Evolutionary conservation across 225 moss, liverwort and hornwort species (phyloP).

Genomic region (Climacium dendroides): DNA sequence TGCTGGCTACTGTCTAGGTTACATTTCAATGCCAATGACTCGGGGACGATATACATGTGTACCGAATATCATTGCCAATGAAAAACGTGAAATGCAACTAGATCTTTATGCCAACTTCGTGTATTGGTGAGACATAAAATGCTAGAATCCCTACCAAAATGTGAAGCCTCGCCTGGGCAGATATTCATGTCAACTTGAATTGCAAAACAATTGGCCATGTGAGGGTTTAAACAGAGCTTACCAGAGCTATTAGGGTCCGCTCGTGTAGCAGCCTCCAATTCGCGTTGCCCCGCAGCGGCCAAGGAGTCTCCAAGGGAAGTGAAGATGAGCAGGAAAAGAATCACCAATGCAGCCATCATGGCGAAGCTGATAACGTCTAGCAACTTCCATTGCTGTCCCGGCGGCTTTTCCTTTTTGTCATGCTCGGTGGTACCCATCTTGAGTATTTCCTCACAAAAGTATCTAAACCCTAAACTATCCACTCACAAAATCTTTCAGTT

Average conservation of each 20-base stretch:
- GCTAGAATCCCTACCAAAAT: background rate
- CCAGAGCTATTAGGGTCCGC: constrained; percentile 27
- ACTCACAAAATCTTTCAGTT: background rate
- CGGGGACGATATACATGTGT: background rate
- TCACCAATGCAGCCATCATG: constrained; percentile 24
- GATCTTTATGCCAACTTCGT: background rate
- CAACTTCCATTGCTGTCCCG: constrained; percentile 32
- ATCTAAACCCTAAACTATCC: background rate
- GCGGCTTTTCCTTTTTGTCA: constrained; percentile 14
- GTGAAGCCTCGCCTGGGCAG: background rate
- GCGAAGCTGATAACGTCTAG: constrained; percentile 18
- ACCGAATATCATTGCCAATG: background rate
- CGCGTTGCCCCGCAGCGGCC: constrained; percentile 26
- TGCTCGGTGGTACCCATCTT: constrained; percentile 20
- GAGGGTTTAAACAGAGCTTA: background rate
- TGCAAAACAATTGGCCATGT: background rate
- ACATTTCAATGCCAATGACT: background rate
- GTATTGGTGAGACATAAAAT: background rate
- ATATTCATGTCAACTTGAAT: background rate
- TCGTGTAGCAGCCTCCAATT: constrained; percentile 1
- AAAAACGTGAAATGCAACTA: background rate
- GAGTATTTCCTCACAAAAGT: background rate
- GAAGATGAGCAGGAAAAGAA: constrained; percentile 39
- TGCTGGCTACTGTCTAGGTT: background rate
- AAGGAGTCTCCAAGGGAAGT: constrained; percentile 38